These are phyloP conservation scores for Apophysomyces elegans DNA, from an alignment of 371 early-diverging fungal species.

Conservation along the genomic window DNA sequence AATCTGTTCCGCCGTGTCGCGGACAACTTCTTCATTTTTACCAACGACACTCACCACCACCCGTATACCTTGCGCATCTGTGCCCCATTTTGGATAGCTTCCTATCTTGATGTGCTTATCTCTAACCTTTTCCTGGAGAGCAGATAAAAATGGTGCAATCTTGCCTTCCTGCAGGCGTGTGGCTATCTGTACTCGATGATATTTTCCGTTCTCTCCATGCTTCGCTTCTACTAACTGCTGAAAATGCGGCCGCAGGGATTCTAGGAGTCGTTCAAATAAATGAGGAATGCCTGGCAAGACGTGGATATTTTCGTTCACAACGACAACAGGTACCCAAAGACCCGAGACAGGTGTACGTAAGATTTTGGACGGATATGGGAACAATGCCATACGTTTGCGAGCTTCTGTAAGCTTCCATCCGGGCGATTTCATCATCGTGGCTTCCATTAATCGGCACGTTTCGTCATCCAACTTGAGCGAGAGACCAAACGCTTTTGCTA, in stretches of 20 bases:
- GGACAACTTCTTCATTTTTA: conserved; percentile 37
- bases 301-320: conserved; percentile 67
- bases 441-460: conserved; percentile 64
- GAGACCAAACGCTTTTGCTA: conserved; percentile 65
- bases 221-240: conserved; percentile 21
- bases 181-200: conserved; percentile 58
- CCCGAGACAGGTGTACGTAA: conserved; percentile 42
- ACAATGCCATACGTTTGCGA: conserved; percentile 71
- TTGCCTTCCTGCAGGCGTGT: conserved; percentile 58
- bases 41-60: conserved; percentile 62
- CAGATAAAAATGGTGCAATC: conserved; percentile 57
- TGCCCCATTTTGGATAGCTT: conserved; percentile 69
- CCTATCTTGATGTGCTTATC: conserved; percentile 63
- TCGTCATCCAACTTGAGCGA: conserved; percentile 53
- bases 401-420: conserved; percentile 49
- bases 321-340: conserved; percentile 74
- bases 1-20: conserved; percentile 27
- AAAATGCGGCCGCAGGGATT: conserved; percentile 37
- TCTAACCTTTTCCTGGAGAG: conserved; percentile 46
- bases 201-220: conserved; percentile 28
- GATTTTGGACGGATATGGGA: conserved; percentile 57
- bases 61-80: conserved; percentile 31
- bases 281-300: conserved; percentile 77
- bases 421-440: conserved; percentile 21
- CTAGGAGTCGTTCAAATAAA: conserved; percentile 60